Conservation (phyloP, 2,329 filamentous ascomycete genomes). For the Fusarium sp. region DNA sequence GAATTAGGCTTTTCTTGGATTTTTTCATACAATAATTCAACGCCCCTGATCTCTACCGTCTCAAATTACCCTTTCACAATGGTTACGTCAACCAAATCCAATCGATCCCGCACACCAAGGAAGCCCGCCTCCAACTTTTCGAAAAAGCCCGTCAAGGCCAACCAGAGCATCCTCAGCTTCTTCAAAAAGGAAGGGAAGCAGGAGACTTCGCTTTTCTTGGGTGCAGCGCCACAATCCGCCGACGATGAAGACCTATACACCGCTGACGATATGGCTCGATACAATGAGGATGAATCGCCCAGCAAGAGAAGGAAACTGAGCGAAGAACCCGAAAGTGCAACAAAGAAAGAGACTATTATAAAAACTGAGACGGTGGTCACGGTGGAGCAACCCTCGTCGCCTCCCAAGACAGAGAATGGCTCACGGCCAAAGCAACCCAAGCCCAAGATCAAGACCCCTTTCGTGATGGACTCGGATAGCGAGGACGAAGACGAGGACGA, state of each 20-base stretch:
- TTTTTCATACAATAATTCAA: not conserved
- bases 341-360: not conserved
- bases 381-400: conserved; percentile 37
- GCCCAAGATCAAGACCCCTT: conserved; percentile 56
- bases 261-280: conserved; percentile 42
- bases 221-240: conserved; percentile 35
- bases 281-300: conserved; percentile 48
- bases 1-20: not conserved
- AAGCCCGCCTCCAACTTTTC: conserved; percentile 42
- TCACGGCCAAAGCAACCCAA: conserved; percentile 34
- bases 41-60: not conserved
- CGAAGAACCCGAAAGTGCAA: conserved; percentile 27
- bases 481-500: conserved; percentile 49
- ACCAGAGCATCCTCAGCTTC: conserved; percentile 75
- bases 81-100: conserved; percentile 48
- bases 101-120: conserved; percentile 46
- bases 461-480: conserved; percentile 73
- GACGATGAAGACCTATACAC: conserved; percentile 42
- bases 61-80: conserved; percentile 38
- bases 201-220: conserved; percentile 65
- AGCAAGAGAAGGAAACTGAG: conserved; percentile 45
- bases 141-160: conserved; percentile 56
- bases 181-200: conserved; percentile 73
- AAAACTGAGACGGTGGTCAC: conserved; percentile 16
- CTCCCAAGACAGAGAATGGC: conserved; percentile 47